phyloP scores from a whole-genome alignment of 306 rosid genomes.

The Biancaea sappan region DNA sequence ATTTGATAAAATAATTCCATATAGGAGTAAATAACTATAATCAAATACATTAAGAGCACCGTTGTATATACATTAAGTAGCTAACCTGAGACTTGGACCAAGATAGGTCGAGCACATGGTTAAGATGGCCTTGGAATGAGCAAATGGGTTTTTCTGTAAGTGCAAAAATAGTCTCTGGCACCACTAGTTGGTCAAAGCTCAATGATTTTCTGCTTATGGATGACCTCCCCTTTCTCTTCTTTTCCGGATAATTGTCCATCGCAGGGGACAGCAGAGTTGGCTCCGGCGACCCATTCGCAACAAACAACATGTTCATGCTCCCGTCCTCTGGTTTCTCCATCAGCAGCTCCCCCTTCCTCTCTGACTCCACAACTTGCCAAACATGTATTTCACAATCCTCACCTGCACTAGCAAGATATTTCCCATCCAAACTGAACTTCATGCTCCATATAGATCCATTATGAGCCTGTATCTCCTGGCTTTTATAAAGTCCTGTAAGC shows the following conservation, averaged over 20 bases:
- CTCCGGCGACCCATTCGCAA: constrained; percentile 78
- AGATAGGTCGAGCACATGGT: constrained; percentile 88
- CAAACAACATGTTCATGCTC: constrained; percentile 54
- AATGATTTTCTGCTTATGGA: constrained; percentile 75
- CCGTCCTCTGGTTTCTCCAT: constrained; percentile 72
- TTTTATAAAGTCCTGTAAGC: constrained; percentile 63
- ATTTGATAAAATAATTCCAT: background rate
- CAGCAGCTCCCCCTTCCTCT: constrained; percentile 75
- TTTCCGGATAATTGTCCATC: constrained; percentile 52
- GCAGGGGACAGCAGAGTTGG: constrained; percentile 52
- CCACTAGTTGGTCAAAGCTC: constrained; percentile 61
- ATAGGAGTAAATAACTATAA: background rate
- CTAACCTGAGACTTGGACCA: constrained; percentile 96
- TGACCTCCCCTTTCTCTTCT: constrained; percentile 75
- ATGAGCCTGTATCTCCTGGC: constrained; percentile 86
- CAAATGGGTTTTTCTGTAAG: constrained; percentile 71
- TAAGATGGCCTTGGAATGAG: constrained; percentile 77
- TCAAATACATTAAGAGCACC: background rate
- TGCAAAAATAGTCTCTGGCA: constrained; percentile 71
- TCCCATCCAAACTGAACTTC: constrained; percentile 89
- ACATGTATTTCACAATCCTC: constrained; percentile 84
- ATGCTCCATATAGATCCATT: constrained; percentile 82
- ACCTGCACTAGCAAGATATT: constrained; percentile 85
- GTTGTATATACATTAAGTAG: constrained; percentile 22
- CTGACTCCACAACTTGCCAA: constrained; percentile 73